Base-by-base conservation (phyloP, 1,139 yeast species). In the Pichia inconspicua region DNA sequence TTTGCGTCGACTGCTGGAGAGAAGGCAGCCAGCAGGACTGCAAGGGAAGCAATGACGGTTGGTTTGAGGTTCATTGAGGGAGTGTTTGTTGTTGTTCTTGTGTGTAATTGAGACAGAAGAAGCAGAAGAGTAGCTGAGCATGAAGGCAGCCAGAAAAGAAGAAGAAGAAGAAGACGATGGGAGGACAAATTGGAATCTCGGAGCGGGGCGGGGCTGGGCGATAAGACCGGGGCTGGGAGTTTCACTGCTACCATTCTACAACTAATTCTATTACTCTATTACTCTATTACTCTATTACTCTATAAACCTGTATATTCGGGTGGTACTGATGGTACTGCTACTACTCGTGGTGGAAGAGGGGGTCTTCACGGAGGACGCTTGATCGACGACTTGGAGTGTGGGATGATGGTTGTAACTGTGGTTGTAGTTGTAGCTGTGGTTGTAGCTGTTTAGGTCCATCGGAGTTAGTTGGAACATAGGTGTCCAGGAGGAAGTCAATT, bases 1-100 rank as follows among this genome's bases (percentile, higher is more conserved):
- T 78, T 81, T 48, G 86, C 94, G 43, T 81, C 79, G 35, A 65
- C 61, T 27, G 68, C 60, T 12, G 17, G 25, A 17, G 65, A 62
- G 50, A 77, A 62, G 42, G 81, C 65, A 45, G 79, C 71, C 25
- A 44, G 43, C 27, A 45, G 12, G 40, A 79, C 63, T 47, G 84
- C 84, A 51, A 83, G 67, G 36, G 86, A 57, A 41, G 76, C 60
- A 53, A 70, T 58, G 27, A 65, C 64, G 15, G 73, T 58, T 36
- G 68, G 48, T 5, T 63, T 56, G 30, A 63, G 51, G 58, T 69
- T 68, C 77, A 73, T 63, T 6, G 62, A 19, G 42, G 14, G 25
- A 39, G 14, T 30, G 30, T 19, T 30, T n/a, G 8, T 8, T 22
- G 22, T 10, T 15, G 37, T 15, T 8, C 4, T 15, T 15, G 37